Evolutionary conservation across 2,329 filamentous ascomycete species (phyloP), one percentile per base, ranked within the genome.

Genomic region (Fusarium sp.): DNA sequence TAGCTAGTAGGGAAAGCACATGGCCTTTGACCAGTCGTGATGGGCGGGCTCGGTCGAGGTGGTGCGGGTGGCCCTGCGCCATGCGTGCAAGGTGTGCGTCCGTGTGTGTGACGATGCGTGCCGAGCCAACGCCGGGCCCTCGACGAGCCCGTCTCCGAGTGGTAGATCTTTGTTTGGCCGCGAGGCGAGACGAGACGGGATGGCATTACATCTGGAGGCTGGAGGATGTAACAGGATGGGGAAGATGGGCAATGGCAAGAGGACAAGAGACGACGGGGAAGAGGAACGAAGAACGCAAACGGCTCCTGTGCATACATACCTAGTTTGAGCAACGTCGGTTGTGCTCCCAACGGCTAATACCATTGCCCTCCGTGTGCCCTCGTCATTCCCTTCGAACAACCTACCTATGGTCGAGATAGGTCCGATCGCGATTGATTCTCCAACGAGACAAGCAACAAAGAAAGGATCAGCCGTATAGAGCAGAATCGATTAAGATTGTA

Each of bases 321-420:
- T 75, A 56, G 50, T 70, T 73, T 61, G 59, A 63, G 52, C 45
- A 70, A 72, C 54, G 69, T 65, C 63, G n/a, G 66, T 52, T 70
- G 72, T 71, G 57, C 62, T 63, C 63, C 57, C 63, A 63, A 63
- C 57, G 60, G 61, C 64, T 65, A 22, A 63, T 57, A 58, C 66
- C 69, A 75, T 75, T 50, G 47, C 61, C 63, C 47, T 20, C 45
- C 60, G 27, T 43, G 38, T 45, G n/a, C 56, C 47, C 50, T 58
- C 25, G 35, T 57, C 56, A 58, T 62, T 54, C 40, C 45, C 59
- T 59, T 38, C 27, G 27, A 27, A 32, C 17, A 30, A 14, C 17
- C 45, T 50, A 32, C 38, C 40, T 38, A 65, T 32, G 33, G 14
- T 59, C 58, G 60, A 62, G 62, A 57, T 37, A 63, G 61, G 63